Conservation (phyloP, 148 eudicot genomes). For the Chenopodium formosanum region DNA sequence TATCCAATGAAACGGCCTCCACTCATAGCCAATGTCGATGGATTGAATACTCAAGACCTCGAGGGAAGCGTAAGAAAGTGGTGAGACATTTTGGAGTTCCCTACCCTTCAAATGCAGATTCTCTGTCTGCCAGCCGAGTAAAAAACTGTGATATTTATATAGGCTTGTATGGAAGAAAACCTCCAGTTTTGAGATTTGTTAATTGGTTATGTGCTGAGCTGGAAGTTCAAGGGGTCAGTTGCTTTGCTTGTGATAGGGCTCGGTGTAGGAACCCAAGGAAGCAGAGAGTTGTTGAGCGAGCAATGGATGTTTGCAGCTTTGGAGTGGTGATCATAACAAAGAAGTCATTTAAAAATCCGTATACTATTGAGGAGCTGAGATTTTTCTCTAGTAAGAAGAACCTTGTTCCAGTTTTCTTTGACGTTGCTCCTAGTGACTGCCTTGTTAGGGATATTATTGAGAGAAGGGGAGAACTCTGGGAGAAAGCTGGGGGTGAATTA, state of each 20-base stretch:
- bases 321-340: conserved; percentile 66
- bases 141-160: conserved; percentile 89
- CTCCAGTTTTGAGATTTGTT: conserved; percentile 66
- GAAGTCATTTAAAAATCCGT: conserved; percentile 83
- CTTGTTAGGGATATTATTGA: conserved; percentile 84
- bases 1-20: conserved; percentile 48
- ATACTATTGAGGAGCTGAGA: conserved; percentile 82
- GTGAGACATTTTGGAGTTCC: conserved; percentile 47
- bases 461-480: conserved; percentile 81
- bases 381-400: conserved; percentile 87
- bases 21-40: conserved; percentile 42
- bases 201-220: conserved; percentile 95
- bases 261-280: conserved; percentile 63
- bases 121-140: conserved; percentile 55
- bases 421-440: conserved; percentile 82
- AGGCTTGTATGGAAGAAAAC: conserved; percentile 83
- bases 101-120: conserved; percentile 49
- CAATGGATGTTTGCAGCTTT: conserved; percentile 70
- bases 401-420: conserved; percentile 88
- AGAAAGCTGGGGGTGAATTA: conserved; percentile 71
- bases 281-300: conserved; percentile 53
- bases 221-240: conserved; percentile 89
- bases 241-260: conserved; percentile 87
- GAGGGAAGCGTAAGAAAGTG: conserved; percentile 52
- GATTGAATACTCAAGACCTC: conserved; percentile 46